phyloP scores from a whole-genome alignment of 1,139 yeast species.

The Zygosaccharomyces pseudobailii region DNA sequence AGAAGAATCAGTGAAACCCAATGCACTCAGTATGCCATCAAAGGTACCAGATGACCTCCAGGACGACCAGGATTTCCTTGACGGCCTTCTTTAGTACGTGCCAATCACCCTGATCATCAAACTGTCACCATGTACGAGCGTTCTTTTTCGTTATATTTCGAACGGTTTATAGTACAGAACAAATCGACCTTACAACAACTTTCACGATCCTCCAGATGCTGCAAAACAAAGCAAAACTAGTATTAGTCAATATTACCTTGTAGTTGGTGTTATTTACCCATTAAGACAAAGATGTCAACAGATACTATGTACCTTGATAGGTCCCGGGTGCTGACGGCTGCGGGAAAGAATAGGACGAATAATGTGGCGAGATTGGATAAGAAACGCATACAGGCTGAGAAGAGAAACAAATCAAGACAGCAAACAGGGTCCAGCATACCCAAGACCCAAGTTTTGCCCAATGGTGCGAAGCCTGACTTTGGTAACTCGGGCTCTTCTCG shows the following conservation, averaged over 20 bases:
- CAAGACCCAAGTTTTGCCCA: constrained; percentile 26
- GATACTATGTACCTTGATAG: constrained; percentile 35
- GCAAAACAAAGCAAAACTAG: not conserved
- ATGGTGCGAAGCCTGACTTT: constrained; percentile 31
- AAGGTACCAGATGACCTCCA: constrained; percentile 20
- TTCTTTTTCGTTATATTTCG: not conserved
- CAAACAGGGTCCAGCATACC: constrained; percentile 14
- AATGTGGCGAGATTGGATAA: constrained; percentile 12
- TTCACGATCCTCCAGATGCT: not conserved
- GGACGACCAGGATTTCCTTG: constrained; percentile 29
- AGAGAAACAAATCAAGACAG: constrained; percentile 15
- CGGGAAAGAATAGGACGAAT: constrained; percentile 24
- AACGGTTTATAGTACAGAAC: not conserved
- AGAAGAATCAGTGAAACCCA: not conserved
- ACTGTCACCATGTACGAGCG: not conserved
- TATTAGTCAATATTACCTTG: not conserved
- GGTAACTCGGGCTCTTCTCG: constrained; percentile 17
- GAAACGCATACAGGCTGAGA: constrained; percentile 11
- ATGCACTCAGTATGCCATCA: constrained; percentile 3
- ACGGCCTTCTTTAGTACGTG: constrained; percentile 18
- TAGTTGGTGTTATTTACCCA: not conserved
- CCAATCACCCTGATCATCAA: not conserved
- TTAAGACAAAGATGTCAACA: constrained; percentile 23
- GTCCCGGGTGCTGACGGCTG: constrained; percentile 29
- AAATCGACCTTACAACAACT: not conserved